Percentiles rank a stretch among this genome's conserved stretches.
Conservation (phyloP, 2,329 filamentous ascomycete species). For the Ceratocystis harringtonii region DNA sequence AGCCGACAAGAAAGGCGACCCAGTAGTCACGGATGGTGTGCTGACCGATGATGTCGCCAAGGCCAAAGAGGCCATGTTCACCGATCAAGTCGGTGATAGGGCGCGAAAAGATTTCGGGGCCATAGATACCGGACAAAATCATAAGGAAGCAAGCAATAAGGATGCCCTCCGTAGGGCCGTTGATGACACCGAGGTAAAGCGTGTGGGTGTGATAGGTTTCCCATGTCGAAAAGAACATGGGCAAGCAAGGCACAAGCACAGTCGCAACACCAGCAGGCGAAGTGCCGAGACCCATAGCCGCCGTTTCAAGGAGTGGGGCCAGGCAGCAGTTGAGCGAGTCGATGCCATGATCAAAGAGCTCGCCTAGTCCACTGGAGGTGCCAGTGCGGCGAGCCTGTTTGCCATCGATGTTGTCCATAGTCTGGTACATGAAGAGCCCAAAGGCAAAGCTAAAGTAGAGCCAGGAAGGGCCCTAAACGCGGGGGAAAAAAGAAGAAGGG, state of each 20-base stretch:
- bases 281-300: slow-evolving; percentile 79
- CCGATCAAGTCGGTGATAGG: slow-evolving; percentile 58
- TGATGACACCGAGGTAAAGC: slow-evolving; percentile 88
- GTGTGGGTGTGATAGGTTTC: slow-evolving; percentile 99
- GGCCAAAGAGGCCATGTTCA: slow-evolving; percentile 31
- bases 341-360: slow-evolving; percentile 97
- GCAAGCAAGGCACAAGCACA: slow-evolving; percentile 74
- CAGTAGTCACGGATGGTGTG: slow-evolving; percentile 76
- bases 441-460: slow-evolving; percentile 91
- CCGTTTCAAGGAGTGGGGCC: slow-evolving; percentile 77
- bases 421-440: slow-evolving; percentile 96
- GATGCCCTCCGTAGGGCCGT: slow-evolving; percentile 89
- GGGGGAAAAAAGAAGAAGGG: background rate
- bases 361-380: slow-evolving; percentile 84
- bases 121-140: slow-evolving; percentile 73
- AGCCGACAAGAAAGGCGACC: slow-evolving; percentile 54
- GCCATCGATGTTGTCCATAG: slow-evolving; percentile 97
- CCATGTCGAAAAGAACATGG: slow-evolving; percentile 99
- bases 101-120: slow-evolving; percentile 72
- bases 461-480: slow-evolving; percentile 62
- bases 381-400: slow-evolving; percentile 93
- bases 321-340: slow-evolving; percentile 96
- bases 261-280: slow-evolving; percentile 80
- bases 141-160: slow-evolving; percentile 79
- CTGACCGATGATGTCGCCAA: slow-evolving; percentile 47